Percentiles rank a stretch among this genome's conserved stretches.
phyloP scores from a whole-genome alignment of 768 basidiomycete species.

The Hortiboletus flavorubellus region DNA sequence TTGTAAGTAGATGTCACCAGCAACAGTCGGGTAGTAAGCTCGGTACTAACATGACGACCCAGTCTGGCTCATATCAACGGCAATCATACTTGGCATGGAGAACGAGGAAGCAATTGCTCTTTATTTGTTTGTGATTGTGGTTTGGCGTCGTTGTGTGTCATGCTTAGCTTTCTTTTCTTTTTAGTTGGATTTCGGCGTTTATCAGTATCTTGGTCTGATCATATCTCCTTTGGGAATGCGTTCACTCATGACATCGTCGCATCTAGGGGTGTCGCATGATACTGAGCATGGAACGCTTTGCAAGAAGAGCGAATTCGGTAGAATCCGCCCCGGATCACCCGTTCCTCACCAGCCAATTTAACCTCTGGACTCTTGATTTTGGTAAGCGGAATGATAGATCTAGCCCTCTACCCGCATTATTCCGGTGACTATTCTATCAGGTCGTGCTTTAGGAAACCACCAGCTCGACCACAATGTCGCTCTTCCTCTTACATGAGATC shows the following conservation, averaged over 20 bases:
- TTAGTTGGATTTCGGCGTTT: constrained; percentile 16
- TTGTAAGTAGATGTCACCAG: constrained; percentile 7
- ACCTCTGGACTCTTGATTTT: neutral
- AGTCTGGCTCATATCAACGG: constrained; percentile 5
- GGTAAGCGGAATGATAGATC: neutral
- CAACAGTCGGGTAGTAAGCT: neutral
- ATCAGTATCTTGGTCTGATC: constrained; percentile 13
- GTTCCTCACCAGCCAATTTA: constrained; percentile 13
- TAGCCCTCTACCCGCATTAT: no score
- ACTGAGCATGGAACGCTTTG: constrained; percentile 22
- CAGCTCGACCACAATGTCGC: neutral
- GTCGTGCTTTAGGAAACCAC: neutral
- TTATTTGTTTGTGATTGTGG: constrained; percentile 7
- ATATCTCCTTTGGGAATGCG: neutral
- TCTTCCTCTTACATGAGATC: neutral
- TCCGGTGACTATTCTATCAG: neutral
- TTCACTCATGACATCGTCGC: neutral
- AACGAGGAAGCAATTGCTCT: neutral
- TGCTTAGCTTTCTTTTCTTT: neutral
- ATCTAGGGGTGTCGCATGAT: constrained; percentile 27
- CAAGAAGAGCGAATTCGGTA: neutral
- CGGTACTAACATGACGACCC: neutral
- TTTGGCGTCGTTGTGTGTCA: neutral
- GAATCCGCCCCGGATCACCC: neutral
- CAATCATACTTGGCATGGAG: neutral